Percentiles rank a stretch among this genome's conserved stretches.
phyloP scores from a whole-genome alignment of 2,329 filamentous ascomycete genomes.

The Cordyceps javanica region DNA sequence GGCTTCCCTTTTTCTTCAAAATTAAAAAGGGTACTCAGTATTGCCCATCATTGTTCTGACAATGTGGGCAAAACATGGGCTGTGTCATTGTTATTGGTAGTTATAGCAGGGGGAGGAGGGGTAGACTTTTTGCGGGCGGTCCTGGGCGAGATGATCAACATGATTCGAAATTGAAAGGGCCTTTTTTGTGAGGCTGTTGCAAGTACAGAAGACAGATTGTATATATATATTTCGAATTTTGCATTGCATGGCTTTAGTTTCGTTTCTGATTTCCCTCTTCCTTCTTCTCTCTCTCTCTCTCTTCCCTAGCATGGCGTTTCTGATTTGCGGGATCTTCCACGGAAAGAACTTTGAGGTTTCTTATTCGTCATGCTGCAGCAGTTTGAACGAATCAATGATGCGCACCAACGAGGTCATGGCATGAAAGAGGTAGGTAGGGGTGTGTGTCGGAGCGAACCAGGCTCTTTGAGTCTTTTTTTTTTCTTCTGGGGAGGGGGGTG shows the following conservation, averaged over 20 bases:
- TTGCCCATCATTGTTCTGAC: neutral
- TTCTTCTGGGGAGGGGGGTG: too few relatives aligned
- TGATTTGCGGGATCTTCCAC: neutral
- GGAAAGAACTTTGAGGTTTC: neutral
- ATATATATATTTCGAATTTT: too few relatives aligned
- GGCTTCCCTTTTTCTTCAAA: neutral
- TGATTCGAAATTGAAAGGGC: neutral
- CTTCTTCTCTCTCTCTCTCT: too few relatives aligned
- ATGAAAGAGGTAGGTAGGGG: too few relatives aligned
- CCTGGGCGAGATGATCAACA: neutral
- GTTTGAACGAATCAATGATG: neutral
- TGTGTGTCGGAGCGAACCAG: too few relatives aligned
- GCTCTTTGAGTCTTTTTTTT: too few relatives aligned
- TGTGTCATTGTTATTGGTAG: constrained; percentile 1
- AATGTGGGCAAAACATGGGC: neutral
- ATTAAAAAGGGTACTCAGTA: neutral
- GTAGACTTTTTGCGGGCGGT: too few relatives aligned
- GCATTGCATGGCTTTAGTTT: too few relatives aligned
- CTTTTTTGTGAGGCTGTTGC: too few relatives aligned
- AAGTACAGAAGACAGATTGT: too few relatives aligned
- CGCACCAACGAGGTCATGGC: too few relatives aligned
- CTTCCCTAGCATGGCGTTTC: neutral
- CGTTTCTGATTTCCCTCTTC: too few relatives aligned
- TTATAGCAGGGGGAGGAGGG: neutral
- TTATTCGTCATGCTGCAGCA: neutral